A percentile compares a stretch with the other conserved stretches of the same genome.
phyloP scores from a whole-genome alignment of 2,329 filamentous ascomycete species.

The Didymellaceae sp. region DNA sequence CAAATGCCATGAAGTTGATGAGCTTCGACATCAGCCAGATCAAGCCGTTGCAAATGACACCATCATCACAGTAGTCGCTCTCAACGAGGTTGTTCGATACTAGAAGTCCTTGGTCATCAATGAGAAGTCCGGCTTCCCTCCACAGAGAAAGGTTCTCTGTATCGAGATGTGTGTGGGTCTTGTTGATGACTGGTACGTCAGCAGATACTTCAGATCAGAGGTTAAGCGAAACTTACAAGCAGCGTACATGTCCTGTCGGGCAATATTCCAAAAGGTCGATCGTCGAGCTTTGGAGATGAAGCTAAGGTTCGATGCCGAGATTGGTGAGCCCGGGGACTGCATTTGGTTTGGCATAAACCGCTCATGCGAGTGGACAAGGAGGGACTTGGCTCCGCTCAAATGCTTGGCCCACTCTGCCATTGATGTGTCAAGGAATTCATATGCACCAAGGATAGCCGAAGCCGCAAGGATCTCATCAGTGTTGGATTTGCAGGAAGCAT shows the following conservation, averaged over 20 bases:
- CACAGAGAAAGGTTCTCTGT: slow-evolving; percentile 68
- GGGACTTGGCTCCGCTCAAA: slow-evolving; percentile 68
- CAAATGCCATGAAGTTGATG: slow-evolving; percentile 67
- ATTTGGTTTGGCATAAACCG: slow-evolving; percentile 55
- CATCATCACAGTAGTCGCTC: slow-evolving; percentile 54
- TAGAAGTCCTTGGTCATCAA: slow-evolving; percentile 62
- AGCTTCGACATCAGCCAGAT: slow-evolving; percentile 72
- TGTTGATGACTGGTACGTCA: slow-evolving; percentile 60
- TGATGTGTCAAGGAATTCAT: slow-evolving; percentile 71
- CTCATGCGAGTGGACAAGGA: slow-evolving; percentile 63
- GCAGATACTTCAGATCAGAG: background rate
- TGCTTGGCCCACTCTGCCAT: slow-evolving; percentile 69
- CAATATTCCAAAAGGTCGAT: slow-evolving; percentile 72
- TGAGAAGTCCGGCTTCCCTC: slow-evolving; percentile 67
- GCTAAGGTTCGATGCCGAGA: slow-evolving; percentile 31
- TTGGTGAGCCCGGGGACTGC: slow-evolving; percentile 46
- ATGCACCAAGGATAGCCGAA: slow-evolving; percentile 70
- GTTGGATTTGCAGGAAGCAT: slow-evolving; percentile 49
- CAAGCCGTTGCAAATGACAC: slow-evolving; percentile 68
- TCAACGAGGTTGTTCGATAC: slow-evolving; percentile 52
- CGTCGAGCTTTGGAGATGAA: slow-evolving; percentile 61
- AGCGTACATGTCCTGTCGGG: slow-evolving; percentile 69
- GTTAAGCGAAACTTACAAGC: slow-evolving; percentile 56
- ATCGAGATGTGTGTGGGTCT: slow-evolving; percentile 65
- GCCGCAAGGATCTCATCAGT: slow-evolving; percentile 69